These are phyloP conservation scores for Chytriomyces sp. DNA, from an alignment of 192 early-diverging fungal species.

Conservation along the genomic window DNA sequence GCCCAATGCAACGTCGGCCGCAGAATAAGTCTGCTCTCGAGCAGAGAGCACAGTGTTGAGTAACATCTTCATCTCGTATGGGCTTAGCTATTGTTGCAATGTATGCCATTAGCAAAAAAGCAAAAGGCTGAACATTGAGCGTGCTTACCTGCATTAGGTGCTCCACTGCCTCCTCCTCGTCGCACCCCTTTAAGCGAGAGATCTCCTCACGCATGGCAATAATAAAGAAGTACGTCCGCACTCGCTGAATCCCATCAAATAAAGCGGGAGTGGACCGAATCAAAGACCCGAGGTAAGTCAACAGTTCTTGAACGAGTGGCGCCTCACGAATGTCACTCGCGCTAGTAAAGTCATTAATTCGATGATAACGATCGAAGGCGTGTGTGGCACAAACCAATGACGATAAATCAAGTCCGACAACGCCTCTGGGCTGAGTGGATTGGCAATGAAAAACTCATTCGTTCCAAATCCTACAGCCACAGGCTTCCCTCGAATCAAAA, in stretches of 20 bases:
- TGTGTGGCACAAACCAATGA: constrained; percentile 52
- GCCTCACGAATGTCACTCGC: constrained; percentile 81
- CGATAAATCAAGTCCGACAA: constrained; percentile 68
- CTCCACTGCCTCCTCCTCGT: constrained; percentile 79
- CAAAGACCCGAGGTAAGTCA: constrained; percentile 77
- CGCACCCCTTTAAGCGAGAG: constrained; percentile 67
- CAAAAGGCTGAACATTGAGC: constrained; percentile 2
- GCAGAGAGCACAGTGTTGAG: constrained; percentile 72
- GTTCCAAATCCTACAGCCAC: constrained; percentile 74
- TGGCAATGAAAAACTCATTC: constrained; percentile 68
- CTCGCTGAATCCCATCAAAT: constrained; percentile 82
- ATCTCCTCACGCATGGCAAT: constrained; percentile 88
- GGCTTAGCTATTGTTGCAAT: constrained; percentile 54
- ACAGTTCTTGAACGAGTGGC: constrained; percentile 80
- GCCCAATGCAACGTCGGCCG: constrained; percentile 20
- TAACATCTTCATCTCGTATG: constrained; percentile 78
- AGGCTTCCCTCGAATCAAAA: constrained; percentile 76
- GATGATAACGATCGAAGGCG: not conserved
- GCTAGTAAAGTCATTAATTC: constrained; percentile 32
- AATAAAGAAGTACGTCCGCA: constrained; percentile 81
- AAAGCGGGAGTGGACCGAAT: constrained; percentile 65
- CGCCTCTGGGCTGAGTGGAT: constrained; percentile 69
- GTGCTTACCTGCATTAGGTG: constrained; percentile 67
- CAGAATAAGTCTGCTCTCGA: constrained; percentile 22
- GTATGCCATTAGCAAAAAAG: not conserved